Base-by-base conservation (phyloP, 2,329 filamentous ascomycete genomes). In the Fusarium sp. region DNA sequence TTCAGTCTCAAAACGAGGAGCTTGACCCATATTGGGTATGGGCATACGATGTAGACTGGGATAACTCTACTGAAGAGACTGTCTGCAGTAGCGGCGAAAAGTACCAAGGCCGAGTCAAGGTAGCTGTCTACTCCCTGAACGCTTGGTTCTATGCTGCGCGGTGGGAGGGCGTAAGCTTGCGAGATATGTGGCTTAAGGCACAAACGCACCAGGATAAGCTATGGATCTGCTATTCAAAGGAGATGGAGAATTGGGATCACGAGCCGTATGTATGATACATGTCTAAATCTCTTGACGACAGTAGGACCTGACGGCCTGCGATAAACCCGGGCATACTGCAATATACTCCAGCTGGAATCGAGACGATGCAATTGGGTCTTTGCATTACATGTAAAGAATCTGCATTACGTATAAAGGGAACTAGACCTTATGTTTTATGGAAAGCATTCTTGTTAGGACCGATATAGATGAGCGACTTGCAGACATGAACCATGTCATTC, bases 1-100 rank as follows among this genome's bases (percentile, higher is more conserved):
- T 14, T 7, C 5, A 30, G 5, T n/a, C 28, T 30, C 5, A 0
- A 30, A 18, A 30, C 0, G 10, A 30, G 5, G 20, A 30, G 28
- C 47, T 50, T 50, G 14, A n/a, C 13, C 14, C 28, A 6, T n/a
- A 50, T n/a, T 50, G 47, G 28, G 10, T 50, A 13, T 50, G 28
- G 28, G 47, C 47, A 18, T 50, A 50, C 1, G 47, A 50, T 50
- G 28, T 28, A 30, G 28, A 30, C 4, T 50, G 28, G 47, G 28
- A 30, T 30, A 30, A 6, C 1, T 50, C 20, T 50, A n/a, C 28
- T 0, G 47, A 30, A n/a, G 28, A 50, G 28, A 50, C 47, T 0
- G 15, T 18, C 28, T 50, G 14, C 14, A 30, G 20, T 7, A 30
- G 8, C 15, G 28, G 28, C 28, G 47, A 32, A 9, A 50, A n/a